phyloP scores from a whole-genome alignment of 1,139 yeast species.

The Geotrichum aggregatum region DNA sequence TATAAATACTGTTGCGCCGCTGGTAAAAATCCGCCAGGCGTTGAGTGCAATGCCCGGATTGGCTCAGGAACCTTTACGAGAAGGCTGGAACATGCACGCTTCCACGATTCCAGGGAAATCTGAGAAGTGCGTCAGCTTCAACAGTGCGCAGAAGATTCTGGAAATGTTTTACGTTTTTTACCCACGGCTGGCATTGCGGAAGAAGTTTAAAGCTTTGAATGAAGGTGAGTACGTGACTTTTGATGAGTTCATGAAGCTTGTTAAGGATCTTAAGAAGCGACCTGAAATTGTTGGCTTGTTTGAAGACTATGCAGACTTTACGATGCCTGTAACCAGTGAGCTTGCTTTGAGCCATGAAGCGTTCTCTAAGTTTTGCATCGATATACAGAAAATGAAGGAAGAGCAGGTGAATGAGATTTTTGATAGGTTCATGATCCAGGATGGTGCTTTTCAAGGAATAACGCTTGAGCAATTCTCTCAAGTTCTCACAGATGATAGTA shows the following conservation, averaged over 20 bases:
- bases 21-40: constrained; percentile 49
- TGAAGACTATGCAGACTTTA: constrained; percentile 26
- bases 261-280: constrained; percentile 50
- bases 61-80: constrained; percentile 54
- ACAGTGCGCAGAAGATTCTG: constrained; percentile 64
- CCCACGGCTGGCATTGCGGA: constrained; percentile 42
- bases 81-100: constrained; percentile 53
- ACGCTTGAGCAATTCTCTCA: constrained; percentile 46
- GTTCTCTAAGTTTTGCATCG: constrained; percentile 48
- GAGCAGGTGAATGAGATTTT: constrained; percentile 6
- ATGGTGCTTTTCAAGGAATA: constrained; percentile 6
- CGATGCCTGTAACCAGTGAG: constrained; percentile 17
- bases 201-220: constrained; percentile 40
- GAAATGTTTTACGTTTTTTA: constrained; percentile 65
- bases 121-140: constrained; percentile 52
- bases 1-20: constrained; percentile 44
- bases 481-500: constrained; percentile 50
- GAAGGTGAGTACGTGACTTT: constrained; percentile 52
- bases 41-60: constrained; percentile 51
- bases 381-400: constrained; percentile 44
- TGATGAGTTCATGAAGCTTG: constrained; percentile 68
- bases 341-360: constrained; percentile 36
- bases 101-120: constrained; percentile 40
- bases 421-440: constrained; percentile 8
- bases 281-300: constrained; percentile 49